Evolutionary conservation across 1,139 yeast species (phyloP), one percentile per base, ranked within the genome.

Genomic region (Hansenula sp.): DNA sequence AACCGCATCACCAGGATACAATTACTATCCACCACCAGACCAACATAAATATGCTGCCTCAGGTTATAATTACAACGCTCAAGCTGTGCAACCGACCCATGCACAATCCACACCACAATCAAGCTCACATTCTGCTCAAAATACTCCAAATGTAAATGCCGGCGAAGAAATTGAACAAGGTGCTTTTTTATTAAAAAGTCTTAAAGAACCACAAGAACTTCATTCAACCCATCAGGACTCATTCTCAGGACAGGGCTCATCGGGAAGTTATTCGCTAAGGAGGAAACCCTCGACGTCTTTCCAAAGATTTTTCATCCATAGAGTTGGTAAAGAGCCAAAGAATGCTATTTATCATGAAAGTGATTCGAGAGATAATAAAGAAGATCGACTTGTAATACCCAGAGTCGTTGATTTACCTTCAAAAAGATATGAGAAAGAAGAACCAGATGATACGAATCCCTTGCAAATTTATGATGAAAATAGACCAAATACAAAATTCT

Each of bases 401-500:
- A 18, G 8, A 2, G 9, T 37, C 4, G 34, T 13, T 9, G 25
- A 24, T 8, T 21, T 15, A 7, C 25, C 16, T 34, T 28, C 10
- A 11, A 17, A 37, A n/a, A 29, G 8, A 4, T 3, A 24, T 16
- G 16, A 10, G 3, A 29, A 13, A 29, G 27, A n/a, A 15, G 19
- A 15, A 15, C 8, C 10, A 9, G 12, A 18, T 11, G 16, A 16
- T 30, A 25, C 3, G 29, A 21, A 21, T 9, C 25, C 5, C n/a
- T 3, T 27, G 19, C 28, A 18, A 17, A 13, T 10, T 29, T 24
- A 37, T 17, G 38, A 33, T 18, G 8, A n/a, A 24, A n/a, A n/a
- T 13, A 25, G 18, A 28, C 34, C 25, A 7, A 40, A 38, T 2
- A 38, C 40, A 13, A 35, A 43, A 8, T 48, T 38, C 29, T 18